A percentile compares a stretch with the other conserved stretches of the same genome.
Evolutionary conservation across 768 basidiomycete genomes (phyloP).

Genomic region (Rhizopogon vesiculosus): DNA sequence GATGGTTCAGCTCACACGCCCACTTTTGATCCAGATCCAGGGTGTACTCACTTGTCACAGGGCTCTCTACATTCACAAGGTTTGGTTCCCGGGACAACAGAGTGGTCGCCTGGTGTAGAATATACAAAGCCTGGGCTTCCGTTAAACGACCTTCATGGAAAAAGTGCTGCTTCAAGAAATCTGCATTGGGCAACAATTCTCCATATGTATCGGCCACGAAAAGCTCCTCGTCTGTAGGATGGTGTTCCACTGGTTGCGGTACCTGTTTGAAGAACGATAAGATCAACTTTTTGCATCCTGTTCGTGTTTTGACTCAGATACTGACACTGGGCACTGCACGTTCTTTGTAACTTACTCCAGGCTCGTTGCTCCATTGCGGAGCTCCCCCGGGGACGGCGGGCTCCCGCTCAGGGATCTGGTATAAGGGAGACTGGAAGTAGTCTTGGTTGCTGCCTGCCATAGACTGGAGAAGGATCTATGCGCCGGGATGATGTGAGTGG

Average conservation of each 20-base stretch:
- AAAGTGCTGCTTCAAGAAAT: slow-evolving; percentile 86
- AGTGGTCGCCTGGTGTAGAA: slow-evolving; percentile 63
- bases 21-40: slow-evolving; percentile 1
- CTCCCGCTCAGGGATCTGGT: slow-evolving; percentile 27
- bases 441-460: slow-evolving; percentile 7
- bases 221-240: slow-evolving; percentile 72
- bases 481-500: background rate
- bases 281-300: slow-evolving; percentile 16
- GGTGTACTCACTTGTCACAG: slow-evolving; percentile 74
- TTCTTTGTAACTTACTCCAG: slow-evolving; percentile 21
- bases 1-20: slow-evolving; percentile 7
- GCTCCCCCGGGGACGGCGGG: slow-evolving; percentile 20
- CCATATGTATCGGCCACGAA: slow-evolving; percentile 49
- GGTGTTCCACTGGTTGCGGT: slow-evolving; percentile 55
- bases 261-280: slow-evolving; percentile 45
- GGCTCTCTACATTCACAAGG: slow-evolving; percentile 80
- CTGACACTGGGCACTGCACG: slow-evolving; percentile 29
- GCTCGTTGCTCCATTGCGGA: slow-evolving; percentile 15
- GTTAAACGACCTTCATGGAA: slow-evolving; percentile 80
- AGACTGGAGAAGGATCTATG: background rate
- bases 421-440: slow-evolving; percentile 16
- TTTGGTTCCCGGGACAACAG: slow-evolving; percentile 77
- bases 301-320: slow-evolving; percentile 7
- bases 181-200: slow-evolving; percentile 63
- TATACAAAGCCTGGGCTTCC: slow-evolving; percentile 81